Percentiles rank a stretch among this genome's conserved stretches.
These are phyloP conservation scores for Ophiostoma triangulosporum DNA, from an alignment of 2,329 filamentous ascomycete species.

Conservation along the genomic window DNA sequence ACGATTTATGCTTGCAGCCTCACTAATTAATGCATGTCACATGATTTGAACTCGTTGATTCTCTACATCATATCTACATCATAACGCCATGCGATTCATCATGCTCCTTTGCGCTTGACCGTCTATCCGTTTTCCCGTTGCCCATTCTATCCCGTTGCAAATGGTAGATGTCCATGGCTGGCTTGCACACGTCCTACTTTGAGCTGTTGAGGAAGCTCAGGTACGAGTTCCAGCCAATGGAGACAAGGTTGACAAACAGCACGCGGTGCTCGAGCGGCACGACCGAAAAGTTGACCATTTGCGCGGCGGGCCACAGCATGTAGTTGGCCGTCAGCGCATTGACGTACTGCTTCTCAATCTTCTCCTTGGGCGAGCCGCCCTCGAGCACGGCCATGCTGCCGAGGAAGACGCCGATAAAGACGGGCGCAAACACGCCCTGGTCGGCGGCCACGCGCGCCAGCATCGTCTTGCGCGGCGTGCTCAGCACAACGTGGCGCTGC, in stretches of 20 bases:
- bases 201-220: slow-evolving; percentile 46
- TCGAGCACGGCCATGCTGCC: slow-evolving; percentile 74
- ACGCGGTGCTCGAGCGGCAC: slow-evolving; percentile 74
- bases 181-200: slow-evolving; percentile 10
- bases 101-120: background rate
- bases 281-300: slow-evolving; percentile 76
- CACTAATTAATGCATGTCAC: too few species aligned
- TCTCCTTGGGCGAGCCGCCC: slow-evolving; percentile 46
- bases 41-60: background rate
- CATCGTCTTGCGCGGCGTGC: slow-evolving; percentile 54
- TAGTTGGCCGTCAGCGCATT: slow-evolving; percentile 70
- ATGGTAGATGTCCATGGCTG: too few species aligned
- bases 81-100: background rate
- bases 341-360: slow-evolving; percentile 57
- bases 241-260: slow-evolving; percentile 74
- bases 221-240: slow-evolving; percentile 52
- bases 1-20: too few species aligned
- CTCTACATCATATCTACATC: too few species aligned
- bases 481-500: slow-evolving; percentile 51
- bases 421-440: slow-evolving; percentile 73
- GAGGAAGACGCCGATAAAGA: slow-evolving; percentile 70
- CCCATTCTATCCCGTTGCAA: background rate
- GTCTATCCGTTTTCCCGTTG: background rate
- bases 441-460: slow-evolving; percentile 66
- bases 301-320: slow-evolving; percentile 76